A percentile compares a stretch with the other conserved stretches of the same genome.
These are phyloP conservation scores for Pisolithus thermaeus DNA, from an alignment of 1,284 basidiomycete species.

Conservation along the genomic window DNA sequence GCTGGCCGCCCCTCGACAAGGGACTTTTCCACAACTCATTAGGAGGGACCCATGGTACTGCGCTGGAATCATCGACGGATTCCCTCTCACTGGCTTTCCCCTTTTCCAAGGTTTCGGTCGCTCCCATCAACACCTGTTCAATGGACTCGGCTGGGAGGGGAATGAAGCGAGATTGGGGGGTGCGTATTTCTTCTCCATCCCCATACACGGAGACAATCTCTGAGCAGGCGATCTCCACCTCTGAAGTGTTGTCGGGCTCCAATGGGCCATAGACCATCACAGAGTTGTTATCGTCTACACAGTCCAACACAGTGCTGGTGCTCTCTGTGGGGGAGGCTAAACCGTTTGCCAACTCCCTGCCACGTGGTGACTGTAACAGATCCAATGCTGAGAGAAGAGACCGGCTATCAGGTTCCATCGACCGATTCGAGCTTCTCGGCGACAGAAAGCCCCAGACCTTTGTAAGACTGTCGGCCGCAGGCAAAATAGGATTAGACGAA, in stretches of 20 bases:
- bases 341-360: slow-evolving; percentile 15
- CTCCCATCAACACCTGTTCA: slow-evolving; percentile 18
- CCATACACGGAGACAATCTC: slow-evolving; percentile 49
- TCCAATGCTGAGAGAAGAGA: slow-evolving; percentile 59
- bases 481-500: slow-evolving; percentile 29
- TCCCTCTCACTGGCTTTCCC: slow-evolving; percentile 12
- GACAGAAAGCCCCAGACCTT: slow-evolving; percentile 44
- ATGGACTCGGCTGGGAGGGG: slow-evolving; percentile 26
- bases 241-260: slow-evolving; percentile 51
- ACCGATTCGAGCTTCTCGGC: slow-evolving; percentile 46
- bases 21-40: not conserved
- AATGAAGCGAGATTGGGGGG: slow-evolving; percentile 17
- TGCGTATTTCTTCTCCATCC: slow-evolving; percentile 31
- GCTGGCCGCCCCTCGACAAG: slow-evolving; percentile 3
- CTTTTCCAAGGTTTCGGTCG: slow-evolving; percentile 4
- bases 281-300: slow-evolving; percentile 49
- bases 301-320: slow-evolving; percentile 28
- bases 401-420: slow-evolving; percentile 36
- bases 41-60: not conserved
- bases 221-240: slow-evolving; percentile 62
- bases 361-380: slow-evolving; percentile 35
- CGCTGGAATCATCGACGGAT: not conserved
- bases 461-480: slow-evolving; percentile 30
- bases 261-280: slow-evolving; percentile 73
- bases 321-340: slow-evolving; percentile 10